A percentile compares a stretch with the other conserved stretches of the same genome.
Evolutionary conservation across 2,329 filamentous ascomycete genomes (phyloP).

Genomic region (Pyrenophora graminea): DNA sequence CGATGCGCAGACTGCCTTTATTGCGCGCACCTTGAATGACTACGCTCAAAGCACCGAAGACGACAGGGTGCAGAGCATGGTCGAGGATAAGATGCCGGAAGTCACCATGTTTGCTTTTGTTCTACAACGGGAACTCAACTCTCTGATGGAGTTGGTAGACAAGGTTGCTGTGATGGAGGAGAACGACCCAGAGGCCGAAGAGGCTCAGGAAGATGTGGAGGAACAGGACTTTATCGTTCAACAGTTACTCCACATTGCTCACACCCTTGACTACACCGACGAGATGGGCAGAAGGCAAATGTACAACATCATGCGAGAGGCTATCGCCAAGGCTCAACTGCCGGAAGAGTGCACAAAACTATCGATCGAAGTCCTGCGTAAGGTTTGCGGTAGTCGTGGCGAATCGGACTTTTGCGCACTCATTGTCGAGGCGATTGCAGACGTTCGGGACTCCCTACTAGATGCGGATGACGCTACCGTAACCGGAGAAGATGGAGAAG

Average conservation of each 20-base stretch:
- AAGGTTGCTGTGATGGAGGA: slow-evolving; percentile 58
- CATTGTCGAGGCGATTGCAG: slow-evolving; percentile 90
- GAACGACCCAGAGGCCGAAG: slow-evolving; percentile 61
- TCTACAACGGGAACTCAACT: slow-evolving; percentile 77
- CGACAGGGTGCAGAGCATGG: slow-evolving; percentile 71
- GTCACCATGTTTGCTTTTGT: slow-evolving; percentile 89
- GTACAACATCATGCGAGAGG: slow-evolving; percentile 87
- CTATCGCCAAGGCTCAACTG: slow-evolving; percentile 80
- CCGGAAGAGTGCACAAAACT: slow-evolving; percentile 93
- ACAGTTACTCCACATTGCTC: slow-evolving; percentile 88
- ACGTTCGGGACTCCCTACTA: slow-evolving; percentile 92
- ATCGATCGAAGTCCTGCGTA: slow-evolving; percentile 77
- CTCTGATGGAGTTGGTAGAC: slow-evolving; percentile 66
- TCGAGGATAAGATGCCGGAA: slow-evolving; percentile 94
- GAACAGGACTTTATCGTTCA: slow-evolving; percentile 96
- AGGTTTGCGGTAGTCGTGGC: slow-evolving; percentile 79
- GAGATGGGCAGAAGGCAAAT: slow-evolving; percentile 95
- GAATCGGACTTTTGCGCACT: slow-evolving; percentile 83
- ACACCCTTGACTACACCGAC: slow-evolving; percentile 95
- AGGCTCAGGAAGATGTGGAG: slow-evolving; percentile 77
- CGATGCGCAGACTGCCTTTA: slow-evolving; percentile 83
- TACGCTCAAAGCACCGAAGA: slow-evolving; percentile 79
- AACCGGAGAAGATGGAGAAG: slow-evolving; percentile 54
- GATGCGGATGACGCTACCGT: slow-evolving; percentile 65
- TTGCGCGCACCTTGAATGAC: slow-evolving; percentile 90